Base-by-base conservation (phyloP, 805 yeast species). In the Priceomyces melissophilus region DNA sequence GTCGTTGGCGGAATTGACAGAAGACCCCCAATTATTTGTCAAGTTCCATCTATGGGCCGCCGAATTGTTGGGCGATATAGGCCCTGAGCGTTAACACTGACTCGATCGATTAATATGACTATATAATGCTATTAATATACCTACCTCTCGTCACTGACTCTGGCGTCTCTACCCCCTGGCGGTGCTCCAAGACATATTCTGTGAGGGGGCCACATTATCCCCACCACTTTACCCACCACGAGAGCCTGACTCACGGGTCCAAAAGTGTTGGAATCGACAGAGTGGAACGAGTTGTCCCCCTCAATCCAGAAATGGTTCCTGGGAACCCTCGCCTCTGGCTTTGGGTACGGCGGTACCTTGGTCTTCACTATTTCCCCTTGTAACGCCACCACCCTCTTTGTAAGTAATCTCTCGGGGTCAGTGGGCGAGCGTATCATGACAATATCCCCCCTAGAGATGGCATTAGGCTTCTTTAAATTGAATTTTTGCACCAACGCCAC, bases 291-390 rank as follows among this genome's bases (percentile, higher is more conserved):
- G 57, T 87, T 89, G 60, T 91, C 98, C 5, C 98, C 98, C 59
- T 91, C 97, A 0, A 89, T 89, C 97, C 97, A 91, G 5, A 87
- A 51, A 57, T 91, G 97, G 53, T 81, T 83, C 40, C 84, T 63
- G 2, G 96, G 96, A 2, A 91, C 67, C 27, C 65, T 60, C 4
- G 83, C 81, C 33, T 68, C 63, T 2, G 71, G 66, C 54, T 81
- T 74, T 4, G 95, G 88, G 54, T 87, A 87, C 15, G 82, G 83
- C 31, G 59, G 55, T 17, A 72, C 65, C 41, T 83, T 69, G 2
- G 95, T 80, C 5, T 61, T 54, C 0, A 90, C 71, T 3, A 69
- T 55, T 49, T 89, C 95, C 16, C 93, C 91, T 40, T 78, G 87
- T 1, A 79, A 52, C 0, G 84, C 97, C 44, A 84, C 76, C 4